Evolutionary conservation across 2,329 filamentous ascomycete species (phyloP).

Genomic region (Huntiella omanensis): DNA sequence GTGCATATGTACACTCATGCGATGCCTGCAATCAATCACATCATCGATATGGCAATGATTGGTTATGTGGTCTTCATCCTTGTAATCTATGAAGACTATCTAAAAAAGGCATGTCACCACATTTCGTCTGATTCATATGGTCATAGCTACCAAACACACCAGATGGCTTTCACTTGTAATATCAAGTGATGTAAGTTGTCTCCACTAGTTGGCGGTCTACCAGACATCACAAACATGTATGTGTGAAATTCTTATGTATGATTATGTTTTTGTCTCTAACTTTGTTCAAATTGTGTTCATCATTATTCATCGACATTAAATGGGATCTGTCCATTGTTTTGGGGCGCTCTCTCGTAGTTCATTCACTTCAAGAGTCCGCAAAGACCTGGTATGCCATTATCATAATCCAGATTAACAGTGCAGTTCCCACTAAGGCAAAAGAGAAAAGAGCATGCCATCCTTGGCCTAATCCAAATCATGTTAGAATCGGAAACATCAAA

Average conservation of each 20-base stretch:
- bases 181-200: too few relatives aligned
- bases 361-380: constrained; percentile 21
- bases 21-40: too few relatives aligned
- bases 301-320: background rate
- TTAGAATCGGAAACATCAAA: background rate
- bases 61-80: too few relatives aligned
- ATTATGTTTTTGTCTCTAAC: background rate
- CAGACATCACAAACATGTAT: too few relatives aligned
- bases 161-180: too few relatives aligned
- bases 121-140: too few relatives aligned
- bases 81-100: too few relatives aligned
- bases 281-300: background rate
- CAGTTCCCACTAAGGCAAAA: constrained; percentile 37
- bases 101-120: too few relatives aligned
- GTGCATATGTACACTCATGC: too few relatives aligned
- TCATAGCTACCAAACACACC: too few relatives aligned
- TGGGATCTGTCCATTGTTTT: background rate
- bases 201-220: too few relatives aligned
- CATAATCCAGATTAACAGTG: constrained; percentile 51
- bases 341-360: background rate
- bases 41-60: too few relatives aligned
- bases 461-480: constrained; percentile 24
- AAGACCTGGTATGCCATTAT: constrained; percentile 49
- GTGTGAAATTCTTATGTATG: background rate
- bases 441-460: constrained; percentile 47